Conservation (phyloP, 345 rosid genomes). For the Brassica nigra region DNA sequence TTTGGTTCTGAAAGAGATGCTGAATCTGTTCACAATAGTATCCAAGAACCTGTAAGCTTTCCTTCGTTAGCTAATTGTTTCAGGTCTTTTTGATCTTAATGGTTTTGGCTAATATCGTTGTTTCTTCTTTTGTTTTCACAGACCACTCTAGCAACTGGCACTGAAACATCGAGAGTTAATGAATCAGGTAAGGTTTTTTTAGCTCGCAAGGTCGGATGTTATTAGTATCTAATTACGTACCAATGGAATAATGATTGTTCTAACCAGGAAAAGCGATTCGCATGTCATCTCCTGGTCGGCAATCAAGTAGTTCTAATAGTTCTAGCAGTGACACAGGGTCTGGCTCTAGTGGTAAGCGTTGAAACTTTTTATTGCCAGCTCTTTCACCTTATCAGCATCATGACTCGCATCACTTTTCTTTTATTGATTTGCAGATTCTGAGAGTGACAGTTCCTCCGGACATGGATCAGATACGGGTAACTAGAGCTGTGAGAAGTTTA, state of each 20-base stretch:
- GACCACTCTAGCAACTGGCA: conserved; percentile 30
- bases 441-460: conserved; percentile 44
- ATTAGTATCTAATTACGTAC: neutral
- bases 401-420: neutral
- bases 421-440: conserved; percentile 32
- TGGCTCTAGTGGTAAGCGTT: conserved; percentile 39
- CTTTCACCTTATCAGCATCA: conserved; percentile 8
- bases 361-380: conserved; percentile 1
- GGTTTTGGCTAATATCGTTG: neutral
- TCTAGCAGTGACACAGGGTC: conserved; percentile 45
- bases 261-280: conserved; percentile 34
- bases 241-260: conserved; percentile 15
- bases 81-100: conserved; percentile 26
- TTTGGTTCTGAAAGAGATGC: conserved; percentile 41
- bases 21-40: conserved; percentile 42
- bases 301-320: conserved; percentile 43
- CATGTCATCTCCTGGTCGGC: conserved; percentile 26
- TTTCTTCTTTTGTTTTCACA: conserved; percentile 24
- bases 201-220: conserved; percentile 1
- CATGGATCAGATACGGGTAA: conserved; percentile 37
- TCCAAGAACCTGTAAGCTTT: conserved; percentile 48
- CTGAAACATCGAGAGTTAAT: conserved; percentile 27
- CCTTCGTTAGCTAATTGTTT: conserved; percentile 5
- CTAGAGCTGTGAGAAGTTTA: conserved; percentile 15
- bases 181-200: conserved; percentile 34